Evolutionary conservation across 257 asterid genomes (phyloP), one percentile per base, ranked within the genome.

Genomic region (Catharanthus roseus): DNA sequence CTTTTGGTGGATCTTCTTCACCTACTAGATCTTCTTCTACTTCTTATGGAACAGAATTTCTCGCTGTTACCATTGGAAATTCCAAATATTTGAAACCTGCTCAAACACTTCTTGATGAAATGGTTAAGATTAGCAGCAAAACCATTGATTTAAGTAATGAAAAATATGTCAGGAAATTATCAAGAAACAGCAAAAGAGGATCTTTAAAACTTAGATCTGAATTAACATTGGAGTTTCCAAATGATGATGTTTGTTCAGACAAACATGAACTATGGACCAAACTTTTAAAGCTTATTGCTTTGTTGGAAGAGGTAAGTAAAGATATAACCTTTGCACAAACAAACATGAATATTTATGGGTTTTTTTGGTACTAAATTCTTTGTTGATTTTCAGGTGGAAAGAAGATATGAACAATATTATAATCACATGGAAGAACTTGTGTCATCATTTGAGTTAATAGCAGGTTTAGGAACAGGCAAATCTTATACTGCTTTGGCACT

Each of bases 401-500:
- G 87, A 66, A 78, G 95, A 72, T 95, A 92, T 29, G 99, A 85
- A 51, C 87, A 85, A 39, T 95, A 90, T 38, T 82, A 83, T 38
- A 81, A 80, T 45, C 90, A 85, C 12, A 77, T 90, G 88, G 96
- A 90, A 26, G 89, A 85, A 24, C 53, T 86, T 65, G 82, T 88
- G 5, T 57, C 87, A 3, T 84, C 96, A 45, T 92, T 95, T 64
- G 99, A 92, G 77, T 77, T 77, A 21, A 69, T 92, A 23, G 91
- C 93, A 41, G 98, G 98, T 9, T 56, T 79, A 10, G 97, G 92
- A 28, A 76, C 92, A 1, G 96, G 96, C 2, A 90, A 84, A 28
- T 85, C 92, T 7, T 95, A 91, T 83, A 90, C 97, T 29, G 87
- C 89, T 4, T 91, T 90, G 1, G 95, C 97, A 23, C 88, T 95